Evolutionary conservation across 257 asterid genomes (phyloP).

Genomic region (Echium plantagineum): DNA sequence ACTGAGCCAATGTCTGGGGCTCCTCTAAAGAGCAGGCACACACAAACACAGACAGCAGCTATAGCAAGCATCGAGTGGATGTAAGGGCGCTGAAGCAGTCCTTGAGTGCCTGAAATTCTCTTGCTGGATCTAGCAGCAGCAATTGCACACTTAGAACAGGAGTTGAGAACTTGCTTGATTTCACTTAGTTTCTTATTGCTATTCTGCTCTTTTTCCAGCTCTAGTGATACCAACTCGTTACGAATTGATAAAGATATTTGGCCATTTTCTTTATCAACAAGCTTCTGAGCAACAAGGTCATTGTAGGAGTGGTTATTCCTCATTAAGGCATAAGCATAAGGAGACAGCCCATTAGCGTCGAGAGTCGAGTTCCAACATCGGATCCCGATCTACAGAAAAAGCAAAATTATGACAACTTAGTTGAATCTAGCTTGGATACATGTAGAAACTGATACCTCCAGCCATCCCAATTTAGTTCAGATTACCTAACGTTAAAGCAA

Average conservation of each 20-base stretch:
- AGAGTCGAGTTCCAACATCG: slow-evolving; percentile 54
- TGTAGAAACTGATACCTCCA: background rate
- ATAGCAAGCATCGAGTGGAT: slow-evolving; percentile 66
- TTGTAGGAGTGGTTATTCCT: slow-evolving; percentile 64
- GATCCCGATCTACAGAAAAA: slow-evolving; percentile 47
- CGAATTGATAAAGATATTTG: slow-evolving; percentile 41
- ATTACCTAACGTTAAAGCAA: no score
- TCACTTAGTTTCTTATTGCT: slow-evolving; percentile 10
- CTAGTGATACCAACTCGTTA: slow-evolving; percentile 26
- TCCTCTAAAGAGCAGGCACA: slow-evolving; percentile 58
- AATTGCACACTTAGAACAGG: slow-evolving; percentile 60
- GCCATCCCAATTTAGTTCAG: no score
- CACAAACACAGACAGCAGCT: slow-evolving; percentile 87
- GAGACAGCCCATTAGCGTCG: slow-evolving; percentile 69
- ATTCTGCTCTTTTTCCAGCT: slow-evolving; percentile 15
- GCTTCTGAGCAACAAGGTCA: slow-evolving; percentile 49
- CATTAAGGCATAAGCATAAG: slow-evolving; percentile 57
- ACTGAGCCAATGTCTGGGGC: slow-evolving; percentile 45
- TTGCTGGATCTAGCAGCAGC: slow-evolving; percentile 27
- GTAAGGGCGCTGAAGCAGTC: slow-evolving; percentile 58
- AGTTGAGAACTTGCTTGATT: slow-evolving; percentile 15
- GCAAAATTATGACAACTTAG: background rate
- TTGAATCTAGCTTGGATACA: background rate
- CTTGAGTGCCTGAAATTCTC: slow-evolving; percentile 32
- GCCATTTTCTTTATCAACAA: slow-evolving; percentile 27